Evolutionary conservation across 1,284 basidiomycete species (phyloP).

Genomic region (Cutaneotrichosporon sp.): DNA sequence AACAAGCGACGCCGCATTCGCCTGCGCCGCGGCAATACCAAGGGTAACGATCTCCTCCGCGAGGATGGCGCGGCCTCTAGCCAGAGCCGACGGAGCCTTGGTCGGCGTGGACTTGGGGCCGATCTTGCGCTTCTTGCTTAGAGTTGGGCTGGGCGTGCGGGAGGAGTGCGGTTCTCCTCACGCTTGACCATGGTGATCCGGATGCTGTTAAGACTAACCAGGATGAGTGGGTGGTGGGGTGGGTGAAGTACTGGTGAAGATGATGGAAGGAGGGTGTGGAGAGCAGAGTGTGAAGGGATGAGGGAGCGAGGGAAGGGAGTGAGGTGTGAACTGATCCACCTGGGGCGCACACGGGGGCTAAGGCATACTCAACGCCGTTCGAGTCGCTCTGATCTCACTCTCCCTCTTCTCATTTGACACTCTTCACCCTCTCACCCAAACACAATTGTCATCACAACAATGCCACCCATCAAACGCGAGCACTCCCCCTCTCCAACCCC

Average conservation of each 20-base stretch:
- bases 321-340: neutral
- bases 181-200: neutral
- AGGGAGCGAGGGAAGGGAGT: neutral
- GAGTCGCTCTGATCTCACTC: neutral
- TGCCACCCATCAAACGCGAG: neutral
- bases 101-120: neutral
- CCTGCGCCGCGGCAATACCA: neutral
- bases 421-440: neutral
- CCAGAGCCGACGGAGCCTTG: neutral
- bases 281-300: neutral
- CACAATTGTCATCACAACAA: neutral
- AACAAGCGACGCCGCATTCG: neutral
- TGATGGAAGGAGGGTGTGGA: too few relatives aligned
- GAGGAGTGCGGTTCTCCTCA: neutral
- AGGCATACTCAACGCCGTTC: neutral
- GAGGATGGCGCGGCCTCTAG: neutral
- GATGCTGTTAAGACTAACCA: neutral
- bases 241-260: too few relatives aligned
- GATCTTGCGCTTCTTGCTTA: neutral
- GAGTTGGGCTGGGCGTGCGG: neutral
- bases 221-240: neutral
- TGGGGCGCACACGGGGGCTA: neutral
- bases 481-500: too few relatives aligned
- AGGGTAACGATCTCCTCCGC: neutral
- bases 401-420: neutral